phyloP scores from a whole-genome alignment of 2,329 filamentous ascomycete genomes.

The Dactylellina parvicollis region DNA sequence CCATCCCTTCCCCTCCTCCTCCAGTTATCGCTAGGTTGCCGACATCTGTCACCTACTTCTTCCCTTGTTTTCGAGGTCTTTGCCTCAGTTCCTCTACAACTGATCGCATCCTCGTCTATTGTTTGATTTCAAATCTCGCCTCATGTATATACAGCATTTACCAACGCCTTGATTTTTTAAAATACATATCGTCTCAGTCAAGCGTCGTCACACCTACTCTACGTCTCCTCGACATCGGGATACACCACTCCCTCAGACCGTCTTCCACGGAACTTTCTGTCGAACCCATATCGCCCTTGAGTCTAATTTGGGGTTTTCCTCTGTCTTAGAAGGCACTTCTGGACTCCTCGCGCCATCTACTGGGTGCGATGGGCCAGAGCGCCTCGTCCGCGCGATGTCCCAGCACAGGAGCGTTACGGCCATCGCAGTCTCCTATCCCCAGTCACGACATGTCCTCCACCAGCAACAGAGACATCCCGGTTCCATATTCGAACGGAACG shows the following conservation, averaged over 20 bases:
- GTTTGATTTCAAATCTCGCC: too few relatives aligned
- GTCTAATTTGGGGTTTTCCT: constrained; percentile 12
- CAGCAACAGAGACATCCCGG: constrained; percentile 4
- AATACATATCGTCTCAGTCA: not conserved
- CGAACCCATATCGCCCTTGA: not conserved
- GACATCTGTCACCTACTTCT: not conserved
- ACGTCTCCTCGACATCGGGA: not conserved
- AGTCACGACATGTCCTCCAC: constrained; percentile 21
- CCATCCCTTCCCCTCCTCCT: not conserved
- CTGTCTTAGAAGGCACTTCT: constrained; percentile 29
- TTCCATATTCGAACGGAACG: not conserved
- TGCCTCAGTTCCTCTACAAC: too few relatives aligned
- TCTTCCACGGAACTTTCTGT: not conserved
- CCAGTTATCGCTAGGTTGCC: not conserved
- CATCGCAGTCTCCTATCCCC: constrained; percentile 20
- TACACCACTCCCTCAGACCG: not conserved
- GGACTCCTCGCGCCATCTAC: constrained; percentile 45
- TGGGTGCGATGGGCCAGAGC: constrained; percentile 54
- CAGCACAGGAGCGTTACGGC: constrained; percentile 22
- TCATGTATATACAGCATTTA: too few relatives aligned
- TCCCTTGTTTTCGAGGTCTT: too few relatives aligned
- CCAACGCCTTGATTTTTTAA: too few relatives aligned
- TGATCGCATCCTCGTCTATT: too few relatives aligned
- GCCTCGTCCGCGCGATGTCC: constrained; percentile 53
- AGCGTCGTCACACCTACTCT: not conserved